Evolutionary conservation across 2,329 filamentous ascomycete species (phyloP), one percentile per base, ranked within the genome.

Genomic region (Monosporascus sp.): DNA sequence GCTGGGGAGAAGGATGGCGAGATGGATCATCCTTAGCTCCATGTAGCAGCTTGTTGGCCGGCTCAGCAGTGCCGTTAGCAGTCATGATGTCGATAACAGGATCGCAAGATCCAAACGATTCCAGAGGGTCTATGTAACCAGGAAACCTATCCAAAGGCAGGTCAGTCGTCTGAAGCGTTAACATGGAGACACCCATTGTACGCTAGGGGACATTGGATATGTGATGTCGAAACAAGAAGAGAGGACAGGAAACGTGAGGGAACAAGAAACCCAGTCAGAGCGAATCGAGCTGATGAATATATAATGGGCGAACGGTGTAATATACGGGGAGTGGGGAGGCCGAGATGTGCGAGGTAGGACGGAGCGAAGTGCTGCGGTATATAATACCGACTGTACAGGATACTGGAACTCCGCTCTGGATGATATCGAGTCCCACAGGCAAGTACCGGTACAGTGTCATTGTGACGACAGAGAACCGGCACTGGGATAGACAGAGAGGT

Each of bases 1-100:
- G 90, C 68, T 95, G 89, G 24, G 91, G 90, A 51, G 92, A 96
- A 24, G 92, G 89, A 57, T 87, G 82, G 52, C 89, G 84, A 65
- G 72, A 76, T 38, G 64, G 61, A n/a, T 76, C 70, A 49, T 70
- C 67, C 64, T 74, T 73, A 51, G 77, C 55, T 54, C 71, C 68
- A 54, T 68, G 69, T 60, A 78, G 54, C 58, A 70, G 59, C 68
- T 75, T 76, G 59, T 73, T 70, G 50, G 65, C 59, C 47, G 65
- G 62, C 60, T 1, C 31, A 31, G 72, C 68, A 59, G 61, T 66
- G 57, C 61, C 61, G 53, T 62, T 61, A 34, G 64, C 60, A 62
- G 67, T 60, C 68, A 71, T 72, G 62, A 54, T 68, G 57, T 64
- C 53, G 36, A 51, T 39, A 44, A 56, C 54, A 34, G 47, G 27